Base-by-base conservation (phyloP, 2,329 filamentous ascomycete species). In the Leptodontidium sp. region DNA sequence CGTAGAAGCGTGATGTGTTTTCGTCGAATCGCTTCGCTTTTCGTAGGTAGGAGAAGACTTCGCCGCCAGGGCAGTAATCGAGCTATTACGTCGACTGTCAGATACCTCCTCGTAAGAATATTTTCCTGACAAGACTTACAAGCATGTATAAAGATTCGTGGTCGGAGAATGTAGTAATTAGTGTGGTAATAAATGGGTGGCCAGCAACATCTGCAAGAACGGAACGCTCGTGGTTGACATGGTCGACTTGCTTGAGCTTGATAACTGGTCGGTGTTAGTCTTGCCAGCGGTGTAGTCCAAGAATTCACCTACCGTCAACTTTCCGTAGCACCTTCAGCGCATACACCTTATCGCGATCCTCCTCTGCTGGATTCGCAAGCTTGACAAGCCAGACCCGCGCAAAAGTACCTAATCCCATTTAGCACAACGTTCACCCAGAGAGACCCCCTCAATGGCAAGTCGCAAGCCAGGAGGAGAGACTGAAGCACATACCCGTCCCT, bases 221-320 rank as follows among this genome's bases (percentile, higher is more conserved):
- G 71, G 89, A 87, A 75, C 92, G 90, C 84, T 96, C 93, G 80
- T 94, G 92, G 70, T 91, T 90, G 65, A 95, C 92, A 80, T 96
- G 93, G 81, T 95, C 92, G 74, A 95, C 90, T 78, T 96, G 93
- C 84, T 95, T 95, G 68, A 95, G 86, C 72, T 90, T 90, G 79
- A 96, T 91, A 55, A 96, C 90, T 87, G 76, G 59, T 61, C 53
- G 17, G 26, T 69, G 63, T 63, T 45, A 72, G 66, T 35, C 67
- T 38, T 21, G 8, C 17, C 17, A 15, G 47, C 38, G 6, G 29
- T 29, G 4, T 26, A 14, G 12, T 29, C 21, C 45, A n/a, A 15
- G 26, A 49, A 8, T 47, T 21, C 7, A 68, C 78, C 32, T 61
- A 80, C 80, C 82, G 76, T 90, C 86, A 65, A 87, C 85, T 77